A percentile compares a stretch with the other conserved stretches of the same genome.
These are phyloP conservation scores for Clonostachys solani DNA, from an alignment of 2,329 filamentous ascomycete genomes.

Conservation along the genomic window DNA sequence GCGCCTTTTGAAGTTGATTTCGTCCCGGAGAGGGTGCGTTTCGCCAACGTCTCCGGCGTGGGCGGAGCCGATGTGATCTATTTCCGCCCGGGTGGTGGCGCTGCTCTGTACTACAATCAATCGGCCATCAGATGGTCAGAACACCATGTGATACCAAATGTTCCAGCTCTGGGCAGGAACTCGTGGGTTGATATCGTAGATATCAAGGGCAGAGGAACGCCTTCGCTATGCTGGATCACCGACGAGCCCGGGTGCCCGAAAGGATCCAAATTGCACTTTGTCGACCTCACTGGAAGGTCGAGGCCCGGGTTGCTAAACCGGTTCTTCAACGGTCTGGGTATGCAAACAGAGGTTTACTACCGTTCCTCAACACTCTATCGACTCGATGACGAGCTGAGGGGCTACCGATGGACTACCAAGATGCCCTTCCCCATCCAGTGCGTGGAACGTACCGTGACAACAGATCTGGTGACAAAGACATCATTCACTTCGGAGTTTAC, in stretches of 20 bases:
- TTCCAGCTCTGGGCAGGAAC: conserved; percentile 3
- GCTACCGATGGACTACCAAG: conserved; percentile 14
- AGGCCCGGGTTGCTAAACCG: conserved; percentile 15
- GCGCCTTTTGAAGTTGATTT: conserved; percentile 15
- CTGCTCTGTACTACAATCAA: conserved; percentile 12
- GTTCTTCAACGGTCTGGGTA: conserved; percentile 11
- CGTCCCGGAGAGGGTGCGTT: conserved; percentile 5
- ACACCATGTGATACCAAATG: neutral
- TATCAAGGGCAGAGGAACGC: conserved; percentile 11
- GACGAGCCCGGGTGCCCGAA: neutral
- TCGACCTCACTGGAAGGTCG: conserved; percentile 9
- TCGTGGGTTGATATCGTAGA: conserved; percentile 9
- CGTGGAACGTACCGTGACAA: conserved; percentile 5
- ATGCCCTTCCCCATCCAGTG: conserved; percentile 20
- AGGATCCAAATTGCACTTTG: conserved; percentile 5
- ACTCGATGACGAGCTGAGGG: conserved; percentile 8
- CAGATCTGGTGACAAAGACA: conserved; percentile 4
- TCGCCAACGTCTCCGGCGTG: conserved; percentile 13
- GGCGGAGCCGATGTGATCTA: conserved; percentile 20
- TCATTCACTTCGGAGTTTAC: neutral
- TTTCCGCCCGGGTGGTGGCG: conserved; percentile 4
- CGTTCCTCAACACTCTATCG: conserved; percentile 14
- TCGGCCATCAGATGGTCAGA: conserved; percentile 10
- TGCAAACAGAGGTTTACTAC: conserved; percentile 11
- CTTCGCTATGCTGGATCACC: conserved; percentile 14